Conservation (phyloP, 1,139 yeast species). For the Kodamaea derodonti region DNA sequence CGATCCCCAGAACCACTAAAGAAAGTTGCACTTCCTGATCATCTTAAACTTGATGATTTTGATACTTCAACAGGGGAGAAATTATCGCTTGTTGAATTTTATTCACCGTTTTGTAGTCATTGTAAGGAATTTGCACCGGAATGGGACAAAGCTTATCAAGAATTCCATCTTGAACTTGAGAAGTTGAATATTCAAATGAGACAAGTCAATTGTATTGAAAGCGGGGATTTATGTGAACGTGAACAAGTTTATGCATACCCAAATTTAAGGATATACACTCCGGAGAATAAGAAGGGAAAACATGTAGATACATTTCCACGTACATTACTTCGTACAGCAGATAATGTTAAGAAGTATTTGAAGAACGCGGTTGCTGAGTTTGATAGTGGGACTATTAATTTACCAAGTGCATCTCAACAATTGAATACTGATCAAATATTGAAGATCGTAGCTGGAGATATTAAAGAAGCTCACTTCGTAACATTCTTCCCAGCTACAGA, state of each 20-base stretch:
- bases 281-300: slow-evolving; percentile 29
- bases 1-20: slow-evolving; percentile 5
- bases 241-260: slow-evolving; percentile 61
- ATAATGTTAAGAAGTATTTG: slow-evolving; percentile 49
- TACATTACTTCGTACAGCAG: slow-evolving; percentile 41
- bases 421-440: slow-evolving; percentile 32
- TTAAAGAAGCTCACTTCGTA: slow-evolving; percentile 47
- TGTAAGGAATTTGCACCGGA: slow-evolving; percentile 53
- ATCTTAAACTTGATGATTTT: slow-evolving; percentile 34
- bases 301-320: slow-evolving; percentile 47
- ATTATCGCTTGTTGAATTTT: slow-evolving; percentile 37
- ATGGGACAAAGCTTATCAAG: slow-evolving; percentile 42
- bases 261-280: slow-evolving; percentile 56
- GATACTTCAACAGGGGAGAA: slow-evolving; percentile 41
- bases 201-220: slow-evolving; percentile 70
- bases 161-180: slow-evolving; percentile 34
- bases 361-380: slow-evolving; percentile 49
- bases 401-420: slow-evolving; percentile 35
- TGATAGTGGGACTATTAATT: slow-evolving; percentile 31
- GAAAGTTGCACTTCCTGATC: slow-evolving; percentile 19
- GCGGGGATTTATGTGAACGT: slow-evolving; percentile 66
- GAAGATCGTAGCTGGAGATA: slow-evolving; percentile 45
- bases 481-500: slow-evolving; percentile 62
- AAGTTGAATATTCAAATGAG: slow-evolving; percentile 48
- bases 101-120: slow-evolving; percentile 53